phyloP scores from a whole-genome alignment of 345 rosid genomes.

The Eucalyptus marginata region DNA sequence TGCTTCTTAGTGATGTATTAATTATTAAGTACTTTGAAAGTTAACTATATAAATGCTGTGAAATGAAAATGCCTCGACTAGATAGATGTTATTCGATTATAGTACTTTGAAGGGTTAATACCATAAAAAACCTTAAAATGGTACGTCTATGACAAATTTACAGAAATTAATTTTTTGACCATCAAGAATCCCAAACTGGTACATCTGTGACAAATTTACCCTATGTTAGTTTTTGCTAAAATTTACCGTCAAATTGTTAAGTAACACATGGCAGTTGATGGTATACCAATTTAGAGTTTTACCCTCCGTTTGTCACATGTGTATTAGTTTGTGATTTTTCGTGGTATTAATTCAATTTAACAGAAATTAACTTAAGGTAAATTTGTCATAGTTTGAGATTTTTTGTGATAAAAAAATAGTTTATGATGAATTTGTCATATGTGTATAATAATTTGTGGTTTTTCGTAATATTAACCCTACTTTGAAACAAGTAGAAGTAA shows the following conservation, averaged over 20 bases:
- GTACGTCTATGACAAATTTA: no score
- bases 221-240: no score
- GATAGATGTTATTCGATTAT: background rate
- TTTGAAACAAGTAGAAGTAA: background rate
- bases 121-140: background rate
- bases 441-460: no score
- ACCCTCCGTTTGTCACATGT: background rate
- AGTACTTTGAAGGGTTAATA: background rate
- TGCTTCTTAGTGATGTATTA: background rate
- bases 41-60: background rate
- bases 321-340: background rate
- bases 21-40: background rate
- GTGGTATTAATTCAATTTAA: no score
- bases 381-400: background rate
- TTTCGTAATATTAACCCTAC: background rate
- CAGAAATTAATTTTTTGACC: no score
- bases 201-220: background rate
- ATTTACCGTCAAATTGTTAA: no score
- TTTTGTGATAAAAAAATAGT: no score
- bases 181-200: rapidly evolving
- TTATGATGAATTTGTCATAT: background rate
- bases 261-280: background rate
- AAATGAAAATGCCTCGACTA: background rate
- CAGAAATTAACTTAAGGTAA: no score
- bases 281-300: background rate